A percentile compares a stretch with the other conserved stretches of the same genome.
Conservation (phyloP, 2,329 filamentous ascomycete species). For the Colletotrichum sp. region DNA sequence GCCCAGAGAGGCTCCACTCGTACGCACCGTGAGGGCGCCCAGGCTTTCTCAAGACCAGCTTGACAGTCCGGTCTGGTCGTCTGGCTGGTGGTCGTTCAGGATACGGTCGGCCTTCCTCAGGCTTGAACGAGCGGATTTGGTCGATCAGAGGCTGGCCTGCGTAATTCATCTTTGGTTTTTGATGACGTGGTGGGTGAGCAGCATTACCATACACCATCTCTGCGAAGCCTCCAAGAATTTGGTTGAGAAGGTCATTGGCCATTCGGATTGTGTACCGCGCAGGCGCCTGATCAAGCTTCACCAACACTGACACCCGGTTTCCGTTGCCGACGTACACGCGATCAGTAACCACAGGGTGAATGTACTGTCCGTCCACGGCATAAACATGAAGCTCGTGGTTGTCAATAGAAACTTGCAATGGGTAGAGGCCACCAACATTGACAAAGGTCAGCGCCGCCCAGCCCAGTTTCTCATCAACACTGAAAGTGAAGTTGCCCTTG, state of each 20-base stretch:
- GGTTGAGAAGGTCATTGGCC: neutral
- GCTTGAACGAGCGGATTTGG: neutral
- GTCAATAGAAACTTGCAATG: conserved; percentile 40
- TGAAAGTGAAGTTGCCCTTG: neutral
- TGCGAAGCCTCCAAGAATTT: neutral
- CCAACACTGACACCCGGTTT: conserved; percentile 42
- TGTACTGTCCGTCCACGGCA: conserved; percentile 45
- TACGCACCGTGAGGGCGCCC: neutral
- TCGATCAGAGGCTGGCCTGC: neutral
- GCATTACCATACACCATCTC: neutral
- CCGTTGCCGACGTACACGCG: conserved; percentile 35
- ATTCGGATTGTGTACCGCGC: conserved; percentile 41
- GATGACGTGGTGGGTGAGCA: accelerated
- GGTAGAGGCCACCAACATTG: neutral
- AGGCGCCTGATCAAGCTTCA: conserved; percentile 41
- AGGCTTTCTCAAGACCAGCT: neutral
- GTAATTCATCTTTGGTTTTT: neutral
- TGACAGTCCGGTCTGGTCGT: neutral
- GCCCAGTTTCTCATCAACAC: neutral
- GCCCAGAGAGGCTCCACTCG: neutral
- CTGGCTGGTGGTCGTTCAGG: neutral
- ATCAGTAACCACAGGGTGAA: conserved; percentile 33
- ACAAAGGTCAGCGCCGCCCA: neutral
- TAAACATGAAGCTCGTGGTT: conserved; percentile 48
- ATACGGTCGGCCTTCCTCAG: neutral